Evolutionary conservation across 495 filamentous ascomycete species (phyloP), one percentile per base, ranked within the genome.

Genomic region (Elasticomyces elasticus): DNA sequence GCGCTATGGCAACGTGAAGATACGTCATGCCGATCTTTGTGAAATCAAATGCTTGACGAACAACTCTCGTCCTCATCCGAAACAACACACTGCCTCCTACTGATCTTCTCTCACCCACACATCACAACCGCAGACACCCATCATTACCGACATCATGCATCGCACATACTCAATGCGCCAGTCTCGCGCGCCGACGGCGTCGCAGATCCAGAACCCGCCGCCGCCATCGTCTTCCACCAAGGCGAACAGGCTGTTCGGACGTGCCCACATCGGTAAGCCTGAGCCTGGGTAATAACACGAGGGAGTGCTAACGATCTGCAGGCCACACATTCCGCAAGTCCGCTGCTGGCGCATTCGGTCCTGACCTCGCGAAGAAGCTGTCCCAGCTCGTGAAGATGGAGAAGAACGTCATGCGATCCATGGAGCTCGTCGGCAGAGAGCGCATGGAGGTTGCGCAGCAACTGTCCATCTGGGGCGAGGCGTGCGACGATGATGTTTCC

Each of bases 361-460:
- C 92, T 52, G 92, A 98, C 52, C 84, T 98, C 27, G 85, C 94
- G 50, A 91, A 92, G 77, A 98, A 98, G 80, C 81, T 98, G 52
- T 84, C 90, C 24, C 87, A 94, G 76, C 80, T 98, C 31, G 92
- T 98, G 55, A 97, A 98, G 77, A 97, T 98, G 94, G 92, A 98
- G 75, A 98, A 98, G 85, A 97, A 98, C 65, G 85, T 94, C 44
- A 98, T 98, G 92, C 86, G 92, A 64, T 95, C 89, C 67, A 82
- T 98, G 79, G 92, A 97, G 69, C 75, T 91, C 49, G 92, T 97
- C 37, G 86, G 89, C 28, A 81, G 88, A 60, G 92, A 97, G 76
- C 79, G 94, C 58, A 96, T 97, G 87, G 94, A 97, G 62, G 92
- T 95, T 60, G 94, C 92, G 63, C 88, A 95, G 86, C 94, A 97